Conservation (phyloP, 306 rosid genomes). For the Dryas drummondii region DNA sequence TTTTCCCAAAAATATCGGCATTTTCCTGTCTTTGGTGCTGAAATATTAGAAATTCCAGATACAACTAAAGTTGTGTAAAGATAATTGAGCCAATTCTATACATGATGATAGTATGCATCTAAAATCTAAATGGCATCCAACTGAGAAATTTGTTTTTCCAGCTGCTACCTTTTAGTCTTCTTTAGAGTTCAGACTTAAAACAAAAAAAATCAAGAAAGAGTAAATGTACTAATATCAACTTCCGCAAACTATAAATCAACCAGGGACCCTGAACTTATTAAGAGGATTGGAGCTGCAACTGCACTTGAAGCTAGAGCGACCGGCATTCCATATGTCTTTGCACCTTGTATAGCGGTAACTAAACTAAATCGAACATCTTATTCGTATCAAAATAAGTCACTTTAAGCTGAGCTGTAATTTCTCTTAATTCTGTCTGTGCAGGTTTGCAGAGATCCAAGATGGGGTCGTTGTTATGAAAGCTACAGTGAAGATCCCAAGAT, state of each 20-base stretch:
- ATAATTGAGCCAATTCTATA: too few relatives aligned
- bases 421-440: neutral
- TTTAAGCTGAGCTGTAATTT: neutral
- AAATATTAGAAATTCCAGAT: too few relatives aligned
- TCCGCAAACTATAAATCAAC: neutral
- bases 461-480: conserved; percentile 49
- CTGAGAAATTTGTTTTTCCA: too few relatives aligned
- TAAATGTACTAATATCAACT: neutral
- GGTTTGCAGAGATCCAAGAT: conserved; percentile 52
- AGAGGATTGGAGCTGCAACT: conserved; percentile 40
- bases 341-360: conserved; percentile 42
- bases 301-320: conserved; percentile 45
- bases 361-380: neutral
- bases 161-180: neutral
- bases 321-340: conserved; percentile 40
- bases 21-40: too few relatives aligned
- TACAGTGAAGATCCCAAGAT: conserved; percentile 35
- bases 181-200: neutral
- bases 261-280: conserved; percentile 38
- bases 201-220: neutral
- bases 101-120: too few relatives aligned
- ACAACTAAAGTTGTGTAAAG: too few relatives aligned
- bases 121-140: too few relatives aligned
- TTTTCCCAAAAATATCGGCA: too few relatives aligned
- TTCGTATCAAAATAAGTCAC: neutral